Evolutionary conservation across 495 filamentous ascomycete genomes (phyloP).

Genomic region (Talaromyces thailandensis): DNA sequence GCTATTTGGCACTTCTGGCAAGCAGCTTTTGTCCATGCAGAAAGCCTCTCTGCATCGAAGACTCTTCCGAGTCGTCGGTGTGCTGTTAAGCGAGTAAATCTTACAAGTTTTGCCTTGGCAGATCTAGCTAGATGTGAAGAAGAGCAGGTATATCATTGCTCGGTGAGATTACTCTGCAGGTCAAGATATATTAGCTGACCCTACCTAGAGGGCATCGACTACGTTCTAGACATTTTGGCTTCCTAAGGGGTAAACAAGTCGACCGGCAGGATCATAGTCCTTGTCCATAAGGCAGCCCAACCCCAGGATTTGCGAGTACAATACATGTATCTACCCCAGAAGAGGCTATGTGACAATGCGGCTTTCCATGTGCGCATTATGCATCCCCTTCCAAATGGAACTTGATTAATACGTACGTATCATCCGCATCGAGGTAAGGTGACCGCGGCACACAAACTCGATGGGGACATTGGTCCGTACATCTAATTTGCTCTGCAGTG

Average conservation of each 20-base stretch:
- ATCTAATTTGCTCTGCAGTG: background rate
- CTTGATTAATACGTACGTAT: background rate
- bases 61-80: background rate
- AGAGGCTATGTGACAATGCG: background rate
- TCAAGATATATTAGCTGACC: background rate
- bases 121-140: too few relatives aligned
- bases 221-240: background rate
- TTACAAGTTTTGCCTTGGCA: background rate
- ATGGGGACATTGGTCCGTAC: background rate
- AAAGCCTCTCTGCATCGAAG: background rate
- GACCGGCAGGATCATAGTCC: background rate
- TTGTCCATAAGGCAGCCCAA: background rate
- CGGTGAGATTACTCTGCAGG: too few relatives aligned
- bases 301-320: background rate
- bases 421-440: background rate
- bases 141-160: too few relatives aligned
- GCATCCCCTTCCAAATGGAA: background rate
- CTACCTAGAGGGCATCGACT: background rate
- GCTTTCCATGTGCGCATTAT: background rate
- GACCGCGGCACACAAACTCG: background rate
- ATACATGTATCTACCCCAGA: background rate
- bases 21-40: background rate
- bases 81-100: background rate
- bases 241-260: background rate
- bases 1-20: background rate